A percentile compares a stretch with the other conserved stretches of the same genome.
These are phyloP conservation scores for Theobroma cacao DNA, from an alignment of 345 rosid genomes.

Conservation along the genomic window DNA sequence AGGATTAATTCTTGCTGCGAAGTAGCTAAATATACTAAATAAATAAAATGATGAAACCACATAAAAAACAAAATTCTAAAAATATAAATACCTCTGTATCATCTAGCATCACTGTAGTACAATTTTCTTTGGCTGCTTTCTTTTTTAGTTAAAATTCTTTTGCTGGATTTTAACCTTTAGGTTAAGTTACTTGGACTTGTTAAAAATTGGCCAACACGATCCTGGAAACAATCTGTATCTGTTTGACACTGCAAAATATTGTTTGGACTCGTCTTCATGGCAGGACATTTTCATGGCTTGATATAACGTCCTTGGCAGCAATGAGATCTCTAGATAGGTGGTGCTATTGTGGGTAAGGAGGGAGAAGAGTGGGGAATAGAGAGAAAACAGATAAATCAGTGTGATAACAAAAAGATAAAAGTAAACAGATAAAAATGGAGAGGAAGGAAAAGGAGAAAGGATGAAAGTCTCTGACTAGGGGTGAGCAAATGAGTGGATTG, in stretches of 20 bases:
- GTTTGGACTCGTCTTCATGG: not conserved
- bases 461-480: not conserved
- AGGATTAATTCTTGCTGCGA: not conserved
- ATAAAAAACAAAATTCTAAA: not conserved
- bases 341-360: not conserved
- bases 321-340: not conserved
- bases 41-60: not conserved
- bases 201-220: not conserved
- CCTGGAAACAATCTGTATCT: not conserved
- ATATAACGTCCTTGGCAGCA: not conserved
- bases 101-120: not conserved
- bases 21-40: not conserved
- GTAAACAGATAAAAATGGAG: not conserved
- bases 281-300: not conserved
- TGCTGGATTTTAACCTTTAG: not conserved
- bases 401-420: not conserved
- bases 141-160: not conserved
- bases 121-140: not conserved
- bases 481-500: no score
- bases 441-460: not conserved
- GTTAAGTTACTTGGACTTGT: not conserved
- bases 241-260: not conserved
- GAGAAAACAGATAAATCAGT: not conserved
- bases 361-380: not conserved
- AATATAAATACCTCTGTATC: not conserved